Conservation (phyloP, 306 rosid genomes). For the Dalbergia cultrata region DNA sequence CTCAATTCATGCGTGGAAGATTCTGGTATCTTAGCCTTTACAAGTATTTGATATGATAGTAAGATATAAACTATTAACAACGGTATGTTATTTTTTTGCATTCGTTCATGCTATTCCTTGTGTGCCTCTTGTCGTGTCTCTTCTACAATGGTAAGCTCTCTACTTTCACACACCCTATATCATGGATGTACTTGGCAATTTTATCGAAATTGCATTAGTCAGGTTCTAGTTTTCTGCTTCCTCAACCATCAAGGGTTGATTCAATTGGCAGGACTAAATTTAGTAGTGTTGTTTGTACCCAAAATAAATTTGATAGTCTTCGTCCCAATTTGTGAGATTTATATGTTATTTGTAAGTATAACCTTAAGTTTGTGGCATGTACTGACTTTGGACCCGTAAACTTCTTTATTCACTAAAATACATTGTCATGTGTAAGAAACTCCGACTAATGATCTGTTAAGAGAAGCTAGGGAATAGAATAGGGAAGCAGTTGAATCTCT, state of each 20-base stretch:
- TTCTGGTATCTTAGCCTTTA: not conserved
- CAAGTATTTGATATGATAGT: not conserved
- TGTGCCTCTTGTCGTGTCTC: not conserved
- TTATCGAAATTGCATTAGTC: not conserved
- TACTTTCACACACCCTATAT: not conserved
- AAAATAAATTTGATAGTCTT: not conserved
- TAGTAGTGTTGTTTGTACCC: not conserved
- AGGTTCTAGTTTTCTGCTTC: not conserved
- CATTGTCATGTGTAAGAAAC: too few species aligned
- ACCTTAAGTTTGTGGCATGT: too few species aligned
- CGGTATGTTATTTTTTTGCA: not conserved
- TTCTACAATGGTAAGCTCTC: not conserved
- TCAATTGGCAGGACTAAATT: not conserved
- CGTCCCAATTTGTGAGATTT: not conserved
- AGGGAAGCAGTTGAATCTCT: too few species aligned
- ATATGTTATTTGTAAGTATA: not conserved
- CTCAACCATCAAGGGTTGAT: not conserved
- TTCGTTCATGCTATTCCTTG: not conserved
- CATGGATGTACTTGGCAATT: not conserved
- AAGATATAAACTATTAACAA: not conserved
- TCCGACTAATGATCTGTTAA: too few species aligned
- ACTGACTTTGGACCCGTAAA: not conserved
- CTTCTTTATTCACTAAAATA: too few species aligned
- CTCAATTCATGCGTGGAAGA: slow-evolving; percentile 9
- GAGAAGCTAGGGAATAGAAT: too few species aligned